phyloP scores from a whole-genome alignment of 1,284 basidiomycete genomes.

The Irpex rosettiformis region DNA sequence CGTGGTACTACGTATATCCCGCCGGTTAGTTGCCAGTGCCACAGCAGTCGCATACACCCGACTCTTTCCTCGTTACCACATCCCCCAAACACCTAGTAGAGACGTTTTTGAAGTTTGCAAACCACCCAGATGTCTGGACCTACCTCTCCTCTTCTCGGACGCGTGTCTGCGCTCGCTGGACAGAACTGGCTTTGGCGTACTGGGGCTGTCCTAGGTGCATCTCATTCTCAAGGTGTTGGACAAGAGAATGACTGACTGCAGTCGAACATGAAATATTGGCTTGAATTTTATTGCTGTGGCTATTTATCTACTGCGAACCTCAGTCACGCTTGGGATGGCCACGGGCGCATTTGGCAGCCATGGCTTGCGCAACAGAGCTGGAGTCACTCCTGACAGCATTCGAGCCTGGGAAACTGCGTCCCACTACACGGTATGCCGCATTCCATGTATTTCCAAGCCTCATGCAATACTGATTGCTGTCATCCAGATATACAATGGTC shows the following conservation, averaged over 20 bases:
- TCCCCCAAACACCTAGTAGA: not conserved
- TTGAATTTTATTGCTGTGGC: not conserved
- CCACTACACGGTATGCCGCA: constrained; percentile 53
- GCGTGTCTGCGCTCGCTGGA: constrained; percentile 15
- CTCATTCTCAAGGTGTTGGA: not conserved
- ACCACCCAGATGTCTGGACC: constrained; percentile 19
- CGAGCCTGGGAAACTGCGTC: constrained; percentile 63
- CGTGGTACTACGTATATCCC: not conserved
- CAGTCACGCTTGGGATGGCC: constrained; percentile 57
- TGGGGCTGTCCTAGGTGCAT: constrained; percentile 27
- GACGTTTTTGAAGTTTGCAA: not conserved
- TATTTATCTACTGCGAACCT: not conserved
- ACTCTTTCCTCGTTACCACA: not conserved
- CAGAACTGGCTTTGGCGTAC: constrained; percentile 26
- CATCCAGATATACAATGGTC: constrained; percentile 69
- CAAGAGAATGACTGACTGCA: not conserved
- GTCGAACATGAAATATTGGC: too few relatives aligned
- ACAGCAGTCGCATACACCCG: not conserved
- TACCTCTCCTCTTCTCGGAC: constrained; percentile 26
- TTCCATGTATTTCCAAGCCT: not conserved
- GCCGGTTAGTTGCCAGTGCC: not conserved
- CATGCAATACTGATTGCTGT: not conserved
- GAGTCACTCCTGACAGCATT: constrained; percentile 49
- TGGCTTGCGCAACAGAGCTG: constrained; percentile 46
- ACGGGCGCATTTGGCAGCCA: constrained; percentile 73